Percentiles rank a stretch among this genome's conserved stretches.
Evolutionary conservation across 805 yeast species (phyloP).

Genomic region (Lachancea kluyveri): DNA sequence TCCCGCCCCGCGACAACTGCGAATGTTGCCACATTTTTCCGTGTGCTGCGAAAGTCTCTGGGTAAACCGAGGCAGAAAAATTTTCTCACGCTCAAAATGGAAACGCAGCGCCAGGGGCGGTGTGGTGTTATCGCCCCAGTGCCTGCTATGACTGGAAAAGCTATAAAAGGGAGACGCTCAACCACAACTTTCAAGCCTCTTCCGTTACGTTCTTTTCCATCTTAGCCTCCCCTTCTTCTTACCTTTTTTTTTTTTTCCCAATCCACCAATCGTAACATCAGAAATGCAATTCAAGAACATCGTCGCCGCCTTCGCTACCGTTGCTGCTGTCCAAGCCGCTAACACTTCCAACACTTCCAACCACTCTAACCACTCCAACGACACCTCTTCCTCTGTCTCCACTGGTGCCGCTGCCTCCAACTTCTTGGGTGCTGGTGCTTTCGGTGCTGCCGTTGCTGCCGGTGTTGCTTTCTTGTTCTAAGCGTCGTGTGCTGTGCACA

Average conservation of each 20-base stretch:
- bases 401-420: constrained; percentile 48
- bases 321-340: constrained; percentile 63
- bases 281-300: constrained; percentile 70
- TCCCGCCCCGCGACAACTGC: no score
- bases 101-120: no score
- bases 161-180: constrained; percentile 1
- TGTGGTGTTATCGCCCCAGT: no score
- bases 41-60: no score
- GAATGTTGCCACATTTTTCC: no score
- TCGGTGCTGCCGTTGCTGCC: constrained; percentile 83
- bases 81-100: no score
- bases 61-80: no score
- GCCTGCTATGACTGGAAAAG: no score
- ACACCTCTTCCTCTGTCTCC: constrained; percentile 36
- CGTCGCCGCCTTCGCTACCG: constrained; percentile 64
- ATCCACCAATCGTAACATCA: no score
- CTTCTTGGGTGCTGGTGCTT: constrained; percentile 63
- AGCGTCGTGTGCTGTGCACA: no score
- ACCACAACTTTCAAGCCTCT: background rate
- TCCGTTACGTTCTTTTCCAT: no score
- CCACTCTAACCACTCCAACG: constrained; percentile 39
- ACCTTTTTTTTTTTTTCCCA: constrained; percentile 1
- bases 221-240: background rate
- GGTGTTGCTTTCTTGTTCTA: constrained; percentile 55
- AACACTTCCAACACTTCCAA: constrained; percentile 39